Evolutionary conservation across 1,284 basidiomycete species (phyloP).

Genomic region (Cutaneotrichosporon mucoides): DNA sequence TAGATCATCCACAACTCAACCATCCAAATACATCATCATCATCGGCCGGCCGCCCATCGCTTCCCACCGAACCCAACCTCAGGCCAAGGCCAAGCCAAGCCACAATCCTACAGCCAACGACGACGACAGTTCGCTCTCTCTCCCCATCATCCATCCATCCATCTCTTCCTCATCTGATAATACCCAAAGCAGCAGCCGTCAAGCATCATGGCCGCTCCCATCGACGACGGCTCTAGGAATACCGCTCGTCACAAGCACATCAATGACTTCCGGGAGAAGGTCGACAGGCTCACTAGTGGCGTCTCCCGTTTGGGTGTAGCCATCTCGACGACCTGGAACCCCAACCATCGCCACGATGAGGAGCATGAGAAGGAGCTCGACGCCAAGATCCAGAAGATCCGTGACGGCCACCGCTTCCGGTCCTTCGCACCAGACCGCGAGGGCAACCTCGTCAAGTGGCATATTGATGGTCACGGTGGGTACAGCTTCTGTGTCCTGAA

Average conservation of each 20-base stretch:
- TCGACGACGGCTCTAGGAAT: conserved; percentile 2
- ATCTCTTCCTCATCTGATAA: no score
- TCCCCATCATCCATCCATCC: no score
- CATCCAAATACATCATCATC: no score
- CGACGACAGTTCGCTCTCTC: no score
- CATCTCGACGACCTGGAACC: conserved; percentile 46
- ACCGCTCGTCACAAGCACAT: background rate
- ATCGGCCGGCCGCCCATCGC: no score
- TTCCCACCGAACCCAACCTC: no score
- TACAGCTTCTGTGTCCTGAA: background rate
- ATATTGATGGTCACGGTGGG: conserved; percentile 73
- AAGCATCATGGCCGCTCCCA: conserved; percentile 1
- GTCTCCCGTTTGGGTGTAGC: conserved; percentile 36
- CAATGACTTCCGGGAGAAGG: conserved; percentile 30
- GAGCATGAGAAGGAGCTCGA: conserved; percentile 61
- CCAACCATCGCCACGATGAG: conserved; percentile 66
- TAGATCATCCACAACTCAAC: no score
- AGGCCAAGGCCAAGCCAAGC: no score
- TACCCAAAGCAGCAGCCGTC: background rate
- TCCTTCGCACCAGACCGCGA: conserved; percentile 71
- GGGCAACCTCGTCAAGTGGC: conserved; percentile 81
- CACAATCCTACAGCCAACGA: no score
- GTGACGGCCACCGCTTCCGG: conserved; percentile 71
- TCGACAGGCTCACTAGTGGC: conserved; percentile 36
- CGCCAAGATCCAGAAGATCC: conserved; percentile 64